These are phyloP conservation scores for Termitomyces sp. DNA, from an alignment of 768 basidiomycete genomes.

Conservation along the genomic window DNA sequence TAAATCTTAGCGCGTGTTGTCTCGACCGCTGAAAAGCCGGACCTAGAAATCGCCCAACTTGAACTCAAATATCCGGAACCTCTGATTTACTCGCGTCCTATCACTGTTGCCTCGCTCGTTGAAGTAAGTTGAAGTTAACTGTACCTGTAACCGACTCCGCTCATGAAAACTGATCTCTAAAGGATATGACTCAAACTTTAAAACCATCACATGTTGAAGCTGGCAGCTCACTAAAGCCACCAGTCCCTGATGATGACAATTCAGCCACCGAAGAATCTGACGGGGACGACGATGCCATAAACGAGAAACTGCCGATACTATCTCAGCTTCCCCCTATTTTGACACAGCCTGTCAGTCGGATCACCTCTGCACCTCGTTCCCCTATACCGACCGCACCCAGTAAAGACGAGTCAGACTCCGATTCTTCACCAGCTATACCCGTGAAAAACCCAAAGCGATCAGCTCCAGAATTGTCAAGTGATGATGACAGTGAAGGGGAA, in stretches of 20 bases:
- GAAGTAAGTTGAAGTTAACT: conserved; percentile 7
- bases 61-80: conserved; percentile 13
- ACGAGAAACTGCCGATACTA: conserved; percentile 8
- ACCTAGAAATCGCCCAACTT: conserved; percentile 28
- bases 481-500: conserved; percentile 60
- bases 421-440: conserved; percentile 49
- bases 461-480: conserved; percentile 33
- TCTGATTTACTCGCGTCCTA: conserved; percentile 15
- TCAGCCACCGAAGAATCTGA: conserved; percentile 48
- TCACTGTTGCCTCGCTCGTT: conserved; percentile 10
- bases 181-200: conserved; percentile 7
- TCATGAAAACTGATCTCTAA: conserved; percentile 1
- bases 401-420: conserved; percentile 38
- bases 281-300: conserved; percentile 25
- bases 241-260: conserved; percentile 30
- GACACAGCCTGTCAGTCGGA: neutral
- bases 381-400: neutral
- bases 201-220: conserved; percentile 1
- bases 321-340: neutral
- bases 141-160: neutral
- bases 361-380: conserved; percentile 8
- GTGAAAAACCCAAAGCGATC: conserved; percentile 50
- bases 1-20: conserved; percentile 45
- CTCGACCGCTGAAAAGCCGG: conserved; percentile 43
- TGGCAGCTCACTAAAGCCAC: conserved; percentile 7